Evolutionary conservation across 768 basidiomycete genomes (phyloP).

Genomic region (Lactarius akahatsu): DNA sequence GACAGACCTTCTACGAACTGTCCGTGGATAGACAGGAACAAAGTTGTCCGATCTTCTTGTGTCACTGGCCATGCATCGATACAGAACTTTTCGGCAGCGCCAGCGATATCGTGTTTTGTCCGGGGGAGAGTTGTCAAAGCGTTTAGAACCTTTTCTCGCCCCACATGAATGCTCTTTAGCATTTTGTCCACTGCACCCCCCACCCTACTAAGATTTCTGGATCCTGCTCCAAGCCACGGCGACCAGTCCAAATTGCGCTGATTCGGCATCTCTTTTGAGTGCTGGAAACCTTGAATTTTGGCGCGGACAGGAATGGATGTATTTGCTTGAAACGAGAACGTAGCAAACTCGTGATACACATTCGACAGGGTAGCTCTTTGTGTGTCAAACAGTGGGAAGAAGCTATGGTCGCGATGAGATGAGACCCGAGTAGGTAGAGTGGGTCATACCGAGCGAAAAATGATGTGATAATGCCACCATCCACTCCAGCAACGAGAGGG

Average conservation of each 20-base stretch:
- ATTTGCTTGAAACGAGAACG: slow-evolving; percentile 87
- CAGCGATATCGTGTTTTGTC: slow-evolving; percentile 80
- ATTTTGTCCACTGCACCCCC: slow-evolving; percentile 60
- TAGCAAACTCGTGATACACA: slow-evolving; percentile 83
- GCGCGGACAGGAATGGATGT: slow-evolving; percentile 80
- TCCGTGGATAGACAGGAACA: slow-evolving; percentile 78
- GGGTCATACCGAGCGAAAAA: slow-evolving; percentile 71
- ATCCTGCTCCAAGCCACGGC: slow-evolving; percentile 60
- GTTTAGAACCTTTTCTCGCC: slow-evolving; percentile 60
- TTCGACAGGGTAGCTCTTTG: slow-evolving; percentile 64
- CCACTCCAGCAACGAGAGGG: slow-evolving; percentile 74
- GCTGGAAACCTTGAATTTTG: slow-evolving; percentile 65
- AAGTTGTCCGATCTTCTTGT: slow-evolving; percentile 53
- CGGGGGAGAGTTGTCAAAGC: slow-evolving; percentile 64
- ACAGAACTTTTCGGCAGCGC: slow-evolving; percentile 78
- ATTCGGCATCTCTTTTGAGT: slow-evolving; percentile 66
- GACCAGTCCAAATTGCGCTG: slow-evolving; percentile 82
- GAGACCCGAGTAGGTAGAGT: background rate
- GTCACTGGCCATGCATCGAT: slow-evolving; percentile 82
- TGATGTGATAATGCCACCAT: slow-evolving; percentile 61
- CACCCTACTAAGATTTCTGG: slow-evolving; percentile 76
- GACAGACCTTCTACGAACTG: slow-evolving; percentile 86
- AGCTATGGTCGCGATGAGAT: slow-evolving; percentile 46
- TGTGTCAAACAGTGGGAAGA: slow-evolving; percentile 81
- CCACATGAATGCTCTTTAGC: slow-evolving; percentile 66